A percentile compares a stretch with the other conserved stretches of the same genome.
These are phyloP conservation scores for Phallus indusiatus DNA, from an alignment of 768 basidiomycete genomes.

Conservation along the genomic window DNA sequence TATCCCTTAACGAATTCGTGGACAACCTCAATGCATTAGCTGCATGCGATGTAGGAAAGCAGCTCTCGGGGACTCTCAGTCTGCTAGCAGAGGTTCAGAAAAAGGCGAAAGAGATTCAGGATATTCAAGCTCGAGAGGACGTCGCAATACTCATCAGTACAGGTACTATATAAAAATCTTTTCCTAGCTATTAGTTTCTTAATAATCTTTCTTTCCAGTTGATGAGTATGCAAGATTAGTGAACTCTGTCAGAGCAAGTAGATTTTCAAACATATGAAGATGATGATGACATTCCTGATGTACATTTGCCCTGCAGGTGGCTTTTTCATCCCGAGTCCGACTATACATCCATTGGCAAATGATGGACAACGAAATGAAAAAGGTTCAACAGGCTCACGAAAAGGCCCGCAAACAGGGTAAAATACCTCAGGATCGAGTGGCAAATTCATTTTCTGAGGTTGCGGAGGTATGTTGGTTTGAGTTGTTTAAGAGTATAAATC, in stretches of 20 bases:
- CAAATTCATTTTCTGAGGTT: slow-evolving; percentile 67
- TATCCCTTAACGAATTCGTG: slow-evolving; percentile 70
- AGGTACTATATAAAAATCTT: slow-evolving; percentile 30
- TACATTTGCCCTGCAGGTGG: slow-evolving; percentile 40
- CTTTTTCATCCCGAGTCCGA: slow-evolving; percentile 81
- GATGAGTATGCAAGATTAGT: slow-evolving; percentile 95
- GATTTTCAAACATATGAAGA: neutral
- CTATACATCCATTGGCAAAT: slow-evolving; percentile 74
- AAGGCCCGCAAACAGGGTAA: slow-evolving; percentile 71
- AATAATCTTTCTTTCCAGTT: slow-evolving; percentile 25
- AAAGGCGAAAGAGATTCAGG: slow-evolving; percentile 65
- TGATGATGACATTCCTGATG: neutral
- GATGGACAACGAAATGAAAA: slow-evolving; percentile 63
- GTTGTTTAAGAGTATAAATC: no score
- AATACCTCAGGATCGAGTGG: slow-evolving; percentile 58
- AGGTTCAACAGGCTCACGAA: slow-evolving; percentile 71
- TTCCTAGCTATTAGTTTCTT: neutral
- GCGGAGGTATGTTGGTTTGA: slow-evolving; percentile 50
- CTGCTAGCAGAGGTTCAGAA: slow-evolving; percentile 67
- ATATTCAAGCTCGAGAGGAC: slow-evolving; percentile 72
- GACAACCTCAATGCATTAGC: slow-evolving; percentile 61
- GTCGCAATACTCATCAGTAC: slow-evolving; percentile 72
- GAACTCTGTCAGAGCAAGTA: slow-evolving; percentile 70
- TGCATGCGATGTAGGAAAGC: slow-evolving; percentile 63
- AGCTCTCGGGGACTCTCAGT: slow-evolving; percentile 59